A percentile compares a stretch with the other conserved stretches of the same genome.
phyloP scores from a whole-genome alignment of 2,329 filamentous ascomycete genomes.

The Proliferodiscus dingleyae region DNA sequence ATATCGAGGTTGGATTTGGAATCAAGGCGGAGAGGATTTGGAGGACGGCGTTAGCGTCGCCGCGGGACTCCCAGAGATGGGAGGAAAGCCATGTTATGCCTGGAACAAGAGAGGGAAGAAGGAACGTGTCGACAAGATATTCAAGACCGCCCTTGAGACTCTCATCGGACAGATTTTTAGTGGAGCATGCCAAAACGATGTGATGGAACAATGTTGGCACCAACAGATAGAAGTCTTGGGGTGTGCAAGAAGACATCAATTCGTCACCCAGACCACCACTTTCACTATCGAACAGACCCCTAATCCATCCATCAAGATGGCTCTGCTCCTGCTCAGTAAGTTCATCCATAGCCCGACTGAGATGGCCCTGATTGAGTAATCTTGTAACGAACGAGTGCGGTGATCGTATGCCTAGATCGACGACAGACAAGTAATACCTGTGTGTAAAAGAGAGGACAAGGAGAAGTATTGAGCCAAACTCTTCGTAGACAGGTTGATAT shows the following conservation, averaged over 20 bases:
- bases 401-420: slow-evolving; percentile 57
- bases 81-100: slow-evolving; percentile 68
- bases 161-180: slow-evolving; percentile 61
- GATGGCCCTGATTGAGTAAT: slow-evolving; percentile 55
- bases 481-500: slow-evolving; percentile 80
- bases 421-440: slow-evolving; percentile 61
- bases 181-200: slow-evolving; percentile 65
- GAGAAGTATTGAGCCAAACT: slow-evolving; percentile 73
- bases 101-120: slow-evolving; percentile 72
- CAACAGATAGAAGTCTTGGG: slow-evolving; percentile 76
- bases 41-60: slow-evolving; percentile 63
- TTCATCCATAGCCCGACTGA: slow-evolving; percentile 53
- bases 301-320: slow-evolving; percentile 70
- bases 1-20: slow-evolving; percentile 59
- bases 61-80: slow-evolving; percentile 62
- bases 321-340: slow-evolving; percentile 58
- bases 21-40: slow-evolving; percentile 69
- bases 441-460: slow-evolving; percentile 70
- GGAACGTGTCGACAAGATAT: slow-evolving; percentile 74
- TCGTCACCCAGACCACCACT: slow-evolving; percentile 71
- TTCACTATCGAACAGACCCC: slow-evolving; percentile 71
- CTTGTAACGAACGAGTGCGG: slow-evolving; percentile 64
- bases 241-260: slow-evolving; percentile 74
- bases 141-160: slow-evolving; percentile 71
- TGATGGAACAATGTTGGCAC: slow-evolving; percentile 74